Evolutionary conservation across 2,329 filamentous ascomycete genomes (phyloP).

Genomic region (Madurella mycetomatis): DNA sequence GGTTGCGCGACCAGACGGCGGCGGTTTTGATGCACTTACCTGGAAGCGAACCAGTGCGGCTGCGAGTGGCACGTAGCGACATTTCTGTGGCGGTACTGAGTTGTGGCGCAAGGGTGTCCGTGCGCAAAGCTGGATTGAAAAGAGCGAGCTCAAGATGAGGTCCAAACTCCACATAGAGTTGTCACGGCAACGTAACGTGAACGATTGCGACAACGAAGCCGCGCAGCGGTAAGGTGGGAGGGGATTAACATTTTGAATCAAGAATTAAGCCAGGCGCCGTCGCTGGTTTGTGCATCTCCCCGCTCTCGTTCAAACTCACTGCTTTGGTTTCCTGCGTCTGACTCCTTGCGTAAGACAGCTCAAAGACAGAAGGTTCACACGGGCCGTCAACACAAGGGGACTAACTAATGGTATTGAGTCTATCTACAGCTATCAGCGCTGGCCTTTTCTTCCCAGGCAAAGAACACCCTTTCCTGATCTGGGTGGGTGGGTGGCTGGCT

Average conservation of each 20-base stretch:
- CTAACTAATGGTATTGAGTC: constrained; percentile 15
- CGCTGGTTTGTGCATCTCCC: background rate
- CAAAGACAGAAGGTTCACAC: background rate
- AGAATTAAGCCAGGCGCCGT: background rate
- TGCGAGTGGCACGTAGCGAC: background rate
- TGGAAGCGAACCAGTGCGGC: background rate
- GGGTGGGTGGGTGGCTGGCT: constrained; percentile 1
- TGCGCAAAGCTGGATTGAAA: background rate
- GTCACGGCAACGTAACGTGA: no score
- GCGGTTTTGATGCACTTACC: background rate
- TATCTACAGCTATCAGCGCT: constrained; percentile 19
- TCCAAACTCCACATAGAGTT: no score
- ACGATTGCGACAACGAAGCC: no score
- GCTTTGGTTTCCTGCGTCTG: background rate
- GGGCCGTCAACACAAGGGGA: constrained; percentile 1
- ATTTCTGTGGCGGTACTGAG: background rate
- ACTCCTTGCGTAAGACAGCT: background rate
- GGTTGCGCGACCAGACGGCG: background rate
- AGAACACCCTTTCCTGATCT: constrained; percentile 2
- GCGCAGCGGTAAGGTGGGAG: no score
- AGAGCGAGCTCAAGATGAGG: no score
- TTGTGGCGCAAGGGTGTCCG: background rate
- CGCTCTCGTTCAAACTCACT: background rate
- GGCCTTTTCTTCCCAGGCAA: constrained; percentile 5
- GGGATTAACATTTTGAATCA: background rate